Evolutionary conservation across 2,329 filamentous ascomycete genomes (phyloP).

Genomic region (Cryphonectria nitschkei): DNA sequence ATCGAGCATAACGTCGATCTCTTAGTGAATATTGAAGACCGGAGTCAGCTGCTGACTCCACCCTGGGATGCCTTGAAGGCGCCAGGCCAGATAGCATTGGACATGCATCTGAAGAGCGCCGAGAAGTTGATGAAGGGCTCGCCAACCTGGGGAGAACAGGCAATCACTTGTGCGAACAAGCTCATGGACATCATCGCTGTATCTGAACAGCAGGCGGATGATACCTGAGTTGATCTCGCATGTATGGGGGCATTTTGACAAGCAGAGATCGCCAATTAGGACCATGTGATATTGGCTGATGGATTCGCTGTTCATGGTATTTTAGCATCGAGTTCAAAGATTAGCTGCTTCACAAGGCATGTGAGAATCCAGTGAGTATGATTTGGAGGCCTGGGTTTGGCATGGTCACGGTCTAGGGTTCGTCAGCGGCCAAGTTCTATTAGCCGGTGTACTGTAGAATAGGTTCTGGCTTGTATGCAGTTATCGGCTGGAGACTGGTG

Average conservation of each 20-base stretch:
- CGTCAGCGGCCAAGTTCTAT: neutral
- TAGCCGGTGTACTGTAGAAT: neutral
- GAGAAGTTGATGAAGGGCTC: conserved; percentile 30
- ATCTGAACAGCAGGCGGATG: neutral
- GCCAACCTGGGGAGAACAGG: conserved; percentile 23
- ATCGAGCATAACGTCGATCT: conserved; percentile 32
- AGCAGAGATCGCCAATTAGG: neutral
- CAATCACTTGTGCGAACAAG: conserved; percentile 2
- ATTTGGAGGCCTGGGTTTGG: neutral
- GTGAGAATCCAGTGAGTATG: neutral
- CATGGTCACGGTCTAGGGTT: neutral
- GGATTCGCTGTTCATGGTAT: neutral
- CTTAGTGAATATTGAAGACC: conserved; percentile 9
- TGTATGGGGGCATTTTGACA: neutral
- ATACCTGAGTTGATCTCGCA: neutral
- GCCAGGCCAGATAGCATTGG: conserved; percentile 35
- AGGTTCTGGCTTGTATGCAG: neutral
- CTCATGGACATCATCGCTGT: conserved; percentile 7
- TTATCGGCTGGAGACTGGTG: neutral
- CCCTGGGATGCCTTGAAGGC: conserved; percentile 32
- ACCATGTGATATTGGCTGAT: neutral
- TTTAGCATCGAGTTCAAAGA: neutral
- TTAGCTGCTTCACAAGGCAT: neutral
- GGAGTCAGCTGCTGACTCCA: conserved; percentile 21
- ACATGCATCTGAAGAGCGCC: conserved; percentile 38